A percentile compares a stretch with the other conserved stretches of the same genome.
phyloP scores from a whole-genome alignment of 495 filamentous ascomycete genomes.

The Trypethelium eluteriae region DNA sequence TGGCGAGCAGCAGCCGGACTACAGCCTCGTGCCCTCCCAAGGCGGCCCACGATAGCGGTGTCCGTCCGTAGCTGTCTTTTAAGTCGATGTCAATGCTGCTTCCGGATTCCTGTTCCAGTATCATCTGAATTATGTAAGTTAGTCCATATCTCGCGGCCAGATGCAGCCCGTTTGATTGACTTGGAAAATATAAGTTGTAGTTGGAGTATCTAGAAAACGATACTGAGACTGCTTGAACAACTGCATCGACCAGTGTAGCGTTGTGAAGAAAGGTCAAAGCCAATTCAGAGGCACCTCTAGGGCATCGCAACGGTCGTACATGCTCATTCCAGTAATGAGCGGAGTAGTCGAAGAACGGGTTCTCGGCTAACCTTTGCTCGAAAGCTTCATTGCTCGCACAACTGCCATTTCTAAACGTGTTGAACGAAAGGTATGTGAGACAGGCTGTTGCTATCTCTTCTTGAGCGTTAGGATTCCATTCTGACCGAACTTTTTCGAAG shows the following conservation, averaged over 20 bases:
- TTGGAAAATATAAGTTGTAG: background rate
- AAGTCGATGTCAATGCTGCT: background rate
- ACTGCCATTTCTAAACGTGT: constrained; percentile 3
- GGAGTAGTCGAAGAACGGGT: constrained; percentile 11
- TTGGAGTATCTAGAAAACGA: background rate
- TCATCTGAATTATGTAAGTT: background rate
- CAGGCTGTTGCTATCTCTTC: constrained; percentile 10
- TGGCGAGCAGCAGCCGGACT: constrained; percentile 5
- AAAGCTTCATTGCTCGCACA: constrained; percentile 4
- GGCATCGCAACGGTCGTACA: constrained; percentile 2
- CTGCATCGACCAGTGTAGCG: background rate
- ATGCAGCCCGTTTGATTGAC: constrained; percentile 10
- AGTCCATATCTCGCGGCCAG: constrained; percentile 7
- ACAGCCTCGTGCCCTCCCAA: constrained; percentile 4
- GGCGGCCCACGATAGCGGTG: constrained; percentile 4
- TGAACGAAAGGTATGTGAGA: constrained; percentile 10
- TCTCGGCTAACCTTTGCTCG: constrained; percentile 10
- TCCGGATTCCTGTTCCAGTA: constrained; percentile 4
- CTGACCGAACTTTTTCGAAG: constrained; percentile 36
- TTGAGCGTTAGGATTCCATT: constrained; percentile 34
- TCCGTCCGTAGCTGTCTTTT: background rate
- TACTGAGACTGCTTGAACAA: constrained; percentile 9
- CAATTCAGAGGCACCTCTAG: background rate
- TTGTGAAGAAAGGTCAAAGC: constrained; percentile 9
- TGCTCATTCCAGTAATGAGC: constrained; percentile 3